phyloP scores from a whole-genome alignment of 1,139 yeast genomes.

The Taphrina betulina region DNA sequence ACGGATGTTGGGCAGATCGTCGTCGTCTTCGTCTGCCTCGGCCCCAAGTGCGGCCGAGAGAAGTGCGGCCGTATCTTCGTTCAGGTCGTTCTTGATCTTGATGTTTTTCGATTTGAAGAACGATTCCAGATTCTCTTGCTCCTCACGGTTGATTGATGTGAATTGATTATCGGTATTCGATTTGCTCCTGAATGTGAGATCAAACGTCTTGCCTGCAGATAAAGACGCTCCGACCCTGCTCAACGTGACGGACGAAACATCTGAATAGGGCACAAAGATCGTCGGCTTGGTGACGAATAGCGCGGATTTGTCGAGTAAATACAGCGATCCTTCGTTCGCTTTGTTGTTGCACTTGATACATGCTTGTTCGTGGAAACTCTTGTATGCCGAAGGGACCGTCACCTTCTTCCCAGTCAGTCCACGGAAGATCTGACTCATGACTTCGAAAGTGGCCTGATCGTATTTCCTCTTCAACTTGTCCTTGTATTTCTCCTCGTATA shows the following conservation, averaged over 20 bases:
- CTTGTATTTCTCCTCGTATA: slow-evolving; percentile 61
- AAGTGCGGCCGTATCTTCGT: slow-evolving; percentile 76
- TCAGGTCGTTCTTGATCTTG: slow-evolving; percentile 82
- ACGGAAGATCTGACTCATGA: slow-evolving; percentile 81
- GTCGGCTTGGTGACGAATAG: slow-evolving; percentile 93
- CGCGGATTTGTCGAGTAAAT: slow-evolving; percentile 86
- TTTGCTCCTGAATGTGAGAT: slow-evolving; percentile 72
- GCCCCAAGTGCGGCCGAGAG: slow-evolving; percentile 57
- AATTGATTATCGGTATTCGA: slow-evolving; percentile 73
- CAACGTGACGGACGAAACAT: slow-evolving; percentile 71
- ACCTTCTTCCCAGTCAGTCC: slow-evolving; percentile 87
- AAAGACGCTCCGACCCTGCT: slow-evolving; percentile 83
- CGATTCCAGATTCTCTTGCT: slow-evolving; percentile 73
- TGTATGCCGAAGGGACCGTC: slow-evolving; percentile 67
- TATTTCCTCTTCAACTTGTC: slow-evolving; percentile 72
- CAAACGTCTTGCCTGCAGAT: slow-evolving; percentile 85
- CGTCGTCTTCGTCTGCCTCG: slow-evolving; percentile 57
- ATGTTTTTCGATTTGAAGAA: slow-evolving; percentile 76
- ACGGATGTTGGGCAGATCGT: slow-evolving; percentile 58
- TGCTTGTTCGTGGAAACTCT: slow-evolving; percentile 54
- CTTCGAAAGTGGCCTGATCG: slow-evolving; percentile 81
- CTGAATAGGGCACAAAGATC: slow-evolving; percentile 81
- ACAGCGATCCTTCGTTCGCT: slow-evolving; percentile 92
- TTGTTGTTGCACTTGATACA: slow-evolving; percentile 89
- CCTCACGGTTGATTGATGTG: slow-evolving; percentile 87